Evolutionary conservation across 2,329 filamentous ascomycete species (phyloP), one percentile per base, ranked within the genome.

Genomic region (Shiraia sp.): DNA sequence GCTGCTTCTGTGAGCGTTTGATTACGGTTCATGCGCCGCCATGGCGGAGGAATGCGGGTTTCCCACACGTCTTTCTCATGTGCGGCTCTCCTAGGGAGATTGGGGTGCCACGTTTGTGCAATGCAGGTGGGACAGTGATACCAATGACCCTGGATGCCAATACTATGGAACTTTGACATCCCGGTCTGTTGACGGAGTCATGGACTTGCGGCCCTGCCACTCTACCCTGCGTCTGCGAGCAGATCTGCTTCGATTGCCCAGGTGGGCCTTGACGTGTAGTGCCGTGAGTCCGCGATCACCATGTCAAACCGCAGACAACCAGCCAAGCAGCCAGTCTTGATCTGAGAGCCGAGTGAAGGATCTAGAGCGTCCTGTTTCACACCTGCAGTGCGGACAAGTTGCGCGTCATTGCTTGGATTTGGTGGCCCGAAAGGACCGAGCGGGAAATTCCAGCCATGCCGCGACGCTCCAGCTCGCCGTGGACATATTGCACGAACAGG

Each of bases 41-140:
- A 24, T 23, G 33, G 24, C 29, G 27, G 10, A 22, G 22, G 42
- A 28, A 23, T 28, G 10, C 12, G 7, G 14, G 19, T 22, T 16
- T 27, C 34, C 16, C 22, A 29, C 15, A 12, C 34, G 23, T 32
- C n/a, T 27, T 17, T 14, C 17, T 42, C 26, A 36, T 30, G 23
- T 49, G 50, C 38, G 42, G 45, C 45, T 48, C 36, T 34, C 28
- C 31, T 31, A 24, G 17, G 33, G 42, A 40, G 45, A 49, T 39
- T 35, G 45, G 39, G 39, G 47, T 40, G 52, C 54, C 51, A 59
- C 51, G 54, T 53, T 52, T 40, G 35, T 17, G 32, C 29, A 29
- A 47, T 42, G 49, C 53, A 58, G 38, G 49, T 47, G 37, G 26
- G 42, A 22, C 14, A 41, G 49, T 47, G 50, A 31, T 29, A 31